A percentile compares a stretch with the other conserved stretches of the same genome.
These are phyloP conservation scores for Starmerella khaoyaiensis DNA, from an alignment of 805 yeast genomes.

Conservation along the genomic window DNA sequence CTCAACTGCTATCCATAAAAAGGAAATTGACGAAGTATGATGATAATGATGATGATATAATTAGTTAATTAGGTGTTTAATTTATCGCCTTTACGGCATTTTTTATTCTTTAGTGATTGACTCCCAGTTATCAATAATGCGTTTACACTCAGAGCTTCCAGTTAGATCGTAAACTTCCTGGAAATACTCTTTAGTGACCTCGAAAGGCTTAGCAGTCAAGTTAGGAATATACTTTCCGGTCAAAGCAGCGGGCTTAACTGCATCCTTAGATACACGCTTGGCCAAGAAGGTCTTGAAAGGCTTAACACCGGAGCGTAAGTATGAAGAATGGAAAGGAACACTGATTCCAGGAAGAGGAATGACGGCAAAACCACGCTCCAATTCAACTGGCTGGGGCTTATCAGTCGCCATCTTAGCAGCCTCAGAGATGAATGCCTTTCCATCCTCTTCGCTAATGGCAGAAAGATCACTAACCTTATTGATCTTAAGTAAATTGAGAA, in stretches of 20 bases:
- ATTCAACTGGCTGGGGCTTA: conserved; percentile 91
- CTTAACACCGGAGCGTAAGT: conserved; percentile 94
- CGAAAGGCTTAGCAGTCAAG: conserved; percentile 94
- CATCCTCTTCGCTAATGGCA: conserved; percentile 76
- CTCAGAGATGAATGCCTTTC: conserved; percentile 77
- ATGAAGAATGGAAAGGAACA: conserved; percentile 99
- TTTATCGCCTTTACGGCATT: neutral
- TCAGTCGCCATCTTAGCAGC: conserved; percentile 67
- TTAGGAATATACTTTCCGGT: conserved; percentile 95
- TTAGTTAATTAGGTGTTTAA: neutral
- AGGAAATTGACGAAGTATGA: neutral
- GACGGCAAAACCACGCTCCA: conserved; percentile 96
- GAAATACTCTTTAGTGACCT: conserved; percentile 91
- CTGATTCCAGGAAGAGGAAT: conserved; percentile 97
- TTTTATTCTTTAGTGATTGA: conserved; percentile 36
- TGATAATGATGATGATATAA: neutral
- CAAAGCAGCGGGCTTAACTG: conserved; percentile 87
- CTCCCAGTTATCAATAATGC: conserved; percentile 91
- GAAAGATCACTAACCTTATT: conserved; percentile 82
- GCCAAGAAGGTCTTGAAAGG: conserved; percentile 96
- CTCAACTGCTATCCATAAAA: conserved; percentile 23
- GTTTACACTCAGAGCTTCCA: conserved; percentile 78
- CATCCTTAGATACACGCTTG: conserved; percentile 89
- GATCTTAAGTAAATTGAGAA: conserved; percentile 79
- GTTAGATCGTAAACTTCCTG: conserved; percentile 90